Evolutionary conservation across 306 rosid genomes (phyloP).

Genomic region (Castanopsis chinensis): DNA sequence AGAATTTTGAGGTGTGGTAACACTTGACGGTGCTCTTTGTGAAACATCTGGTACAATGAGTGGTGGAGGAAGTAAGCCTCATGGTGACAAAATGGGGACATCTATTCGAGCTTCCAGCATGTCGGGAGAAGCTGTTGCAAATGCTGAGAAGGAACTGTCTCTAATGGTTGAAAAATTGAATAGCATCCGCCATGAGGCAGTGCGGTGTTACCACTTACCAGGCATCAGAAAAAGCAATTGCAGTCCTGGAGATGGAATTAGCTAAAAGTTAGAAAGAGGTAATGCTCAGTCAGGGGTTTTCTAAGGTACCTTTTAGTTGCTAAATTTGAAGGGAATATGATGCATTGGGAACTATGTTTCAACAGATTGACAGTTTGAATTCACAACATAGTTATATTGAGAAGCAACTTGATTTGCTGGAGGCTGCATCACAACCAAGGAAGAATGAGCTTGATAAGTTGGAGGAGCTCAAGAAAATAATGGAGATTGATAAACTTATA

Average conservation of each 20-base stretch:
- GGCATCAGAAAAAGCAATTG: slow-evolving; percentile 59
- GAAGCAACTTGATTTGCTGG: slow-evolving; percentile 72
- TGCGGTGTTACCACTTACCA: slow-evolving; percentile 62
- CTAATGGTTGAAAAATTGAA: slow-evolving; percentile 46
- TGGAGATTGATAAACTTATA: slow-evolving; percentile 60
- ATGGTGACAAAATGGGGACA: slow-evolving; percentile 94
- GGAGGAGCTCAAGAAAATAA: slow-evolving; percentile 57
- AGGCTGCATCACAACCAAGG: slow-evolving; percentile 72
- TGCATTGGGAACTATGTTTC: slow-evolving; percentile 7
- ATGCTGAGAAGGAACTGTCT: slow-evolving; percentile 70
- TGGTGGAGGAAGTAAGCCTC: slow-evolving; percentile 90
- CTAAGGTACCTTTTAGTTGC: neutral
- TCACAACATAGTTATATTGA: slow-evolving; percentile 74
- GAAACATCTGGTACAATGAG: slow-evolving; percentile 93
- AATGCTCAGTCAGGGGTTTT: slow-evolving; percentile 19
- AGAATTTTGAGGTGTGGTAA: slow-evolving; percentile 81
- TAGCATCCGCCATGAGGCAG: slow-evolving; percentile 60
- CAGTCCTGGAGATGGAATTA: slow-evolving; percentile 75
- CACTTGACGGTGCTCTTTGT: slow-evolving; percentile 89
- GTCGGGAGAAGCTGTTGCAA: no score
- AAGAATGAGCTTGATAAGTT: slow-evolving; percentile 70
- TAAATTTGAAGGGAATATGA: slow-evolving; percentile 5
- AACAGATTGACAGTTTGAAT: slow-evolving; percentile 76
- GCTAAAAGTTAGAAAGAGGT: slow-evolving; percentile 90
- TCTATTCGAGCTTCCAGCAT: slow-evolving; percentile 76